A percentile compares a stretch with the other conserved stretches of the same genome.
These are phyloP conservation scores for Phytophthora pinifolia DNA, from an alignment of 352 stramenopile genomes.

Conservation along the genomic window DNA sequence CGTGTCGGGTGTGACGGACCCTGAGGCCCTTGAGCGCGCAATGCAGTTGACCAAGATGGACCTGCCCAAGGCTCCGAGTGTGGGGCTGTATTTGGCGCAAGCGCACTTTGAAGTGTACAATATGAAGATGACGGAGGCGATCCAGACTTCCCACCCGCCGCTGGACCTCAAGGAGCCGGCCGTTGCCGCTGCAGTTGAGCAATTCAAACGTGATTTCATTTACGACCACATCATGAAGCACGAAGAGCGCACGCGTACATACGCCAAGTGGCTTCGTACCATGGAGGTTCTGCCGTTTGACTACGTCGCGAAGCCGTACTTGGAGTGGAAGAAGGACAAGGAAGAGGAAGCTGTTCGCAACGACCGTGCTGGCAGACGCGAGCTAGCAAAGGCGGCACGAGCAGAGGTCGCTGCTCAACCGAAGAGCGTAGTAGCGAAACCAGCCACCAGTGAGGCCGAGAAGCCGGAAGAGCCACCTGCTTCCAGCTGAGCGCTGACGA, in stretches of 20 bases:
- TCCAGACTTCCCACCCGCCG: conserved; percentile 66
- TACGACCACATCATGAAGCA: conserved; percentile 86
- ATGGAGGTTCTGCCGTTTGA: conserved; percentile 71
- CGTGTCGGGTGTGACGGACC: conserved; percentile 54
- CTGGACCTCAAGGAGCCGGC: conserved; percentile 60
- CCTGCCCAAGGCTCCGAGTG: conserved; percentile 82
- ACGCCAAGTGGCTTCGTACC: conserved; percentile 78
- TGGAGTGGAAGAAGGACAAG: conserved; percentile 79
- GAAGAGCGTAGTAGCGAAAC: background rate
- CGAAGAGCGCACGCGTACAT: conserved; percentile 72
- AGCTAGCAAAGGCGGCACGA: conserved; percentile 38
- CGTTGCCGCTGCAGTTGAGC: conserved; percentile 55
- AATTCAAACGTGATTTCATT: conserved; percentile 81
- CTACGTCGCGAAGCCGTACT: conserved; percentile 59
- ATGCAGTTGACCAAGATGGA: conserved; percentile 85
- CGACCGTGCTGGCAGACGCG: conserved; percentile 43
- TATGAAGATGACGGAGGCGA: conserved; percentile 65
- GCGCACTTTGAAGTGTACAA: conserved; percentile 90
- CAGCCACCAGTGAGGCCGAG: background rate
- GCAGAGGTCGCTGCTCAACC: conserved; percentile 8
- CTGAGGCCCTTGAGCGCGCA: conserved; percentile 53
- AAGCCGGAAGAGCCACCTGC: background rate
- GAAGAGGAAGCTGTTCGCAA: conserved; percentile 48
- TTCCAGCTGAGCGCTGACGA: background rate
- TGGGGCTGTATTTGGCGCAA: conserved; percentile 85